Percentiles rank a stretch among this genome's conserved stretches.
Conservation (phyloP, 495 filamentous ascomycete genomes). For the Hyaloscypha finlandica region DNA sequence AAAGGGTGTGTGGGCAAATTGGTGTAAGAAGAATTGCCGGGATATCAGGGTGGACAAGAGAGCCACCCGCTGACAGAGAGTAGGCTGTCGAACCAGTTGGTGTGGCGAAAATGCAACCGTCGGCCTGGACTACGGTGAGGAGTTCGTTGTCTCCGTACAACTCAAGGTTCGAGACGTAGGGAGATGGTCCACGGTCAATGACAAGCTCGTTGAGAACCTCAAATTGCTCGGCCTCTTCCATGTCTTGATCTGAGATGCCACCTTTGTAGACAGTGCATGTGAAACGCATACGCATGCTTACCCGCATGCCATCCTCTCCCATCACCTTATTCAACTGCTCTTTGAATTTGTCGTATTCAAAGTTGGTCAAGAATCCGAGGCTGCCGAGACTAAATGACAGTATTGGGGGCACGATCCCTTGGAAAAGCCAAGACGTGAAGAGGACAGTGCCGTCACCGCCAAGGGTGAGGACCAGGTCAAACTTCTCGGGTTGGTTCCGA, state of each 20-base stretch:
- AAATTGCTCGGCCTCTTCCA: slow-evolving; percentile 81
- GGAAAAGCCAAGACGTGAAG: slow-evolving; percentile 95
- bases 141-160: slow-evolving; percentile 92
- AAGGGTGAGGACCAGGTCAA: slow-evolving; percentile 91
- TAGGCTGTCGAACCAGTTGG: slow-evolving; percentile 96
- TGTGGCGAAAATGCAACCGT: slow-evolving; percentile 96
- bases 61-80: slow-evolving; percentile 92
- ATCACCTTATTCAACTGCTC: slow-evolving; percentile 80
- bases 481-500: slow-evolving; percentile 82
- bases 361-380: slow-evolving; percentile 91
- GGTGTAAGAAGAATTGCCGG: slow-evolving; percentile 96
- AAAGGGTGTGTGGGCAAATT: slow-evolving; percentile 95
- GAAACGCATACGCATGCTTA: slow-evolving; percentile 96
- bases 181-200: slow-evolving; percentile 92
- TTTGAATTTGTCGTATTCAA: slow-evolving; percentile 83
- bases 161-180: slow-evolving; percentile 96
- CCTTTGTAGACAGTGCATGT: slow-evolving; percentile 90
- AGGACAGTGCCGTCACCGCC: slow-evolving; percentile 96
- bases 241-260: slow-evolving; percentile 46
- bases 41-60: slow-evolving; percentile 94
- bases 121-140: slow-evolving; percentile 91
- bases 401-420: slow-evolving; percentile 91
- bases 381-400: slow-evolving; percentile 90
- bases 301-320: slow-evolving; percentile 90
- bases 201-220: slow-evolving; percentile 97